Evolutionary conservation across 441 rosid genomes (phyloP).

Genomic region (Pelargonium cotyledonis): DNA sequence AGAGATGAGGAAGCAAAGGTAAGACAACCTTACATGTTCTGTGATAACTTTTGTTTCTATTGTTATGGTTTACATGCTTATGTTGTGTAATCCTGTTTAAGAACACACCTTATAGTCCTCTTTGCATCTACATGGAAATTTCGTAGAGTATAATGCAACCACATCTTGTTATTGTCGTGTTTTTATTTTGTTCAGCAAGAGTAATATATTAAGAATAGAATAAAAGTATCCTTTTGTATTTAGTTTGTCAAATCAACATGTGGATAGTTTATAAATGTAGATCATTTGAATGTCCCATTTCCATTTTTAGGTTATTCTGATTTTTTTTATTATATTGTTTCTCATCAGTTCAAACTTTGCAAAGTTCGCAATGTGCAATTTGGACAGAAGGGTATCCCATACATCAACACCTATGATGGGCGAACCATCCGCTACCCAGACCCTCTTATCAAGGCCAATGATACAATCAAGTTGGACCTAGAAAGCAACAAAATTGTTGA

Average conservation of each 20-base stretch:
- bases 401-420: slow-evolving; percentile 2
- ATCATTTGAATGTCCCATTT: too few species aligned
- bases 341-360: neutral
- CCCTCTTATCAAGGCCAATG: slow-evolving; percentile 5
- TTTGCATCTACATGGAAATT: neutral
- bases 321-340: neutral
- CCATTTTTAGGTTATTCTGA: neutral
- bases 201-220: too few species aligned
- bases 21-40: neutral
- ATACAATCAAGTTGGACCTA: slow-evolving; percentile 1
- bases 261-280: too few species aligned
- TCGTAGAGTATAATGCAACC: neutral
- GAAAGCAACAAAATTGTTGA: slow-evolving; percentile 2
- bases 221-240: too few species aligned
- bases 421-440: slow-evolving; percentile 4
- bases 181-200: too few species aligned
- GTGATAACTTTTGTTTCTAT: neutral
- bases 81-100: neutral
- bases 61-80: neutral
- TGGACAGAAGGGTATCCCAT: slow-evolving; percentile 2
- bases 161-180: neutral
- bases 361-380: slow-evolving; percentile 6
- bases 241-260: too few species aligned
- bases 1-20: slow-evolving; percentile 20
- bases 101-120: neutral